A percentile compares a stretch with the other conserved stretches of the same genome.
Evolutionary conservation across 441 rosid genomes (phyloP).

Genomic region (Arabidopsis lyrata): DNA sequence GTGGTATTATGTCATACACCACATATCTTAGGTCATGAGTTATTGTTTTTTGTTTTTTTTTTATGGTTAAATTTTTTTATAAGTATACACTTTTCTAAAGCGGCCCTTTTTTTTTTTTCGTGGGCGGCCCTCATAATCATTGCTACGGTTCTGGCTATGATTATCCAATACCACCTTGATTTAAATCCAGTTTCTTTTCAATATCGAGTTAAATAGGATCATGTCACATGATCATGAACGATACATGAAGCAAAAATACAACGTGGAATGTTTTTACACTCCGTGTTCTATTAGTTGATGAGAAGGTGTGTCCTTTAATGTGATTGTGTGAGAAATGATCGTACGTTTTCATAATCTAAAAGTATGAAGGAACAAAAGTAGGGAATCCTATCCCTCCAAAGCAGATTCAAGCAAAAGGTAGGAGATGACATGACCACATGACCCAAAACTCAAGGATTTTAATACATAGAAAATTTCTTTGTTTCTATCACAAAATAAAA

Average conservation of each 20-base stretch:
- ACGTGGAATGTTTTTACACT: neutral
- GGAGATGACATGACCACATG: constrained; percentile 28
- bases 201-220: neutral
- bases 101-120: no score
- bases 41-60: no score
- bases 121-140: no score
- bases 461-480: neutral
- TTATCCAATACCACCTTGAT: neutral
- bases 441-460: neutral
- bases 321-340: constrained; percentile 3
- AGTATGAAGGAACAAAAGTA: constrained; percentile 4
- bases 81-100: no score
- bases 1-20: no score
- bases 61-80: no score
- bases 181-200: neutral
- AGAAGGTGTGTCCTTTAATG: neutral
- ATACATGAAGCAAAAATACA: neutral
- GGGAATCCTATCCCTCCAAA: constrained; percentile 40
- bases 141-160: no score
- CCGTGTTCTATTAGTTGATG: neutral
- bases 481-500: neutral
- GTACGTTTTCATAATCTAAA: constrained; percentile 1
- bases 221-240: neutral
- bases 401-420: constrained; percentile 32
- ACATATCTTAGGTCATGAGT: no score